These are phyloP conservation scores for Botryosphaeria dothidea DNA, from an alignment of 2,329 filamentous ascomycete genomes.

Conservation along the genomic window DNA sequence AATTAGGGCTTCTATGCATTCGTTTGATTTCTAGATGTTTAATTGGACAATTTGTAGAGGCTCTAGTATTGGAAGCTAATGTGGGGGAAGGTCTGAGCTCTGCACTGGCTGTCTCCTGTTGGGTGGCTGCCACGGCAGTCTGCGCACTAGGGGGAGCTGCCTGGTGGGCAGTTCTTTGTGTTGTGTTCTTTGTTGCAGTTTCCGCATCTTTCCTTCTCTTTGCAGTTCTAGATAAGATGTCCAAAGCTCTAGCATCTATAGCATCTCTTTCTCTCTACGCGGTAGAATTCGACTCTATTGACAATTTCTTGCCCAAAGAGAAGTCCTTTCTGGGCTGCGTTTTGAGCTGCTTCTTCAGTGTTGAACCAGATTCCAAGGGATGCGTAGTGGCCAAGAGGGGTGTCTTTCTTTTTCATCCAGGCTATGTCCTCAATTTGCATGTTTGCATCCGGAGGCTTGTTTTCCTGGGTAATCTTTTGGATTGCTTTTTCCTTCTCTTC, in stretches of 20 bases:
- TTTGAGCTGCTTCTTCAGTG: background rate
- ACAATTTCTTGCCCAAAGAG: background rate
- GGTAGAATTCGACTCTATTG: background rate
- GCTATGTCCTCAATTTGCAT: background rate
- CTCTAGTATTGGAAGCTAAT: background rate
- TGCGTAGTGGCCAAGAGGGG: background rate
- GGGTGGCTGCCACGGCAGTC: background rate
- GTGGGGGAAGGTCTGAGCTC: background rate
- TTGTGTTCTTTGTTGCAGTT: background rate
- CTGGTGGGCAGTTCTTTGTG: background rate
- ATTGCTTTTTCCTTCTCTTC: background rate
- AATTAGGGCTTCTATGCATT: background rate
- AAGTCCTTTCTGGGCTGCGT: background rate
- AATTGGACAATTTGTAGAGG: background rate
- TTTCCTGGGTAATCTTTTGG: background rate
- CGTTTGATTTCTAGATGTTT: background rate
- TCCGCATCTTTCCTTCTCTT: background rate
- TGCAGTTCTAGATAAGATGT: background rate
- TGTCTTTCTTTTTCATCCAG: background rate
- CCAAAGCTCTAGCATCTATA: background rate
- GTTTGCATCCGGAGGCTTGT: background rate
- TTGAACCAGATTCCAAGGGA: background rate
- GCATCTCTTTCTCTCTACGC: background rate
- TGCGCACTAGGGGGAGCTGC: background rate
- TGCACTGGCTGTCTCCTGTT: background rate